These are phyloP conservation scores for Cicer yamashitae DNA, from an alignment of 306 rosid genomes.

Conservation along the genomic window DNA sequence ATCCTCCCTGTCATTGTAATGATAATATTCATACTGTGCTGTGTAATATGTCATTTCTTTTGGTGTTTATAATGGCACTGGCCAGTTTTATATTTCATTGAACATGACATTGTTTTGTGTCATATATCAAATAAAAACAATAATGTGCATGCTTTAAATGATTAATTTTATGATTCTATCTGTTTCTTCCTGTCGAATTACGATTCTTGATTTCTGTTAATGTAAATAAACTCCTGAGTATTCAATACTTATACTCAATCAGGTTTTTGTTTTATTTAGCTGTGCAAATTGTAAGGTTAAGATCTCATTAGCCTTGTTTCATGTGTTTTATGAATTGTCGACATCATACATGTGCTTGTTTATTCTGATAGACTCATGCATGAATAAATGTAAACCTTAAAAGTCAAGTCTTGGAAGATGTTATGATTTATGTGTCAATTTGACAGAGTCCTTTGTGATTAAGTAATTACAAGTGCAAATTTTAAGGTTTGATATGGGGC, in stretches of 20 bases:
- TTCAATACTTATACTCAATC: slow-evolving; percentile 3
- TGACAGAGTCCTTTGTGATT: slow-evolving; percentile 37
- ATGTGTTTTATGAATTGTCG: slow-evolving; percentile 28
- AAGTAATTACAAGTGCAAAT: slow-evolving; percentile 14
- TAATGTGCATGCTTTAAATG: neutral
- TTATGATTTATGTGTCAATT: slow-evolving; percentile 4
- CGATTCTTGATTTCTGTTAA: slow-evolving; percentile 28
- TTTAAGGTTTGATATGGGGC: slow-evolving; percentile 26
- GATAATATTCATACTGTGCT: slow-evolving; percentile 12
- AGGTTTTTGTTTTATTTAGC: slow-evolving; percentile 5
- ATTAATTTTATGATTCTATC: slow-evolving; percentile 6
- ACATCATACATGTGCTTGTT: neutral
- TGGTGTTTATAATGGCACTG: slow-evolving; percentile 11
- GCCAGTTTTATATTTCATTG: slow-evolving; percentile 5
- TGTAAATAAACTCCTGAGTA: slow-evolving; percentile 13
- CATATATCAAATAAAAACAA: slow-evolving; percentile 8
- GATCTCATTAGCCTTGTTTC: slow-evolving; percentile 9
- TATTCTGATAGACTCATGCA: slow-evolving; percentile 6
- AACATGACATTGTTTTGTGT: slow-evolving; percentile 15
- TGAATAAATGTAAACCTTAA: slow-evolving; percentile 18
- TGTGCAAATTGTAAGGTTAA: slow-evolving; percentile 28
- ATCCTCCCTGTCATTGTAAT: slow-evolving; percentile 3
- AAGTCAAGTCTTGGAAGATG: slow-evolving; percentile 19
- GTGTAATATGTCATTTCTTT: slow-evolving; percentile 33
- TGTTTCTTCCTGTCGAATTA: slow-evolving; percentile 20